Evolutionary conservation across 768 basidiomycete genomes (phyloP).

Genomic region (Pulveroboletus sp.): DNA sequence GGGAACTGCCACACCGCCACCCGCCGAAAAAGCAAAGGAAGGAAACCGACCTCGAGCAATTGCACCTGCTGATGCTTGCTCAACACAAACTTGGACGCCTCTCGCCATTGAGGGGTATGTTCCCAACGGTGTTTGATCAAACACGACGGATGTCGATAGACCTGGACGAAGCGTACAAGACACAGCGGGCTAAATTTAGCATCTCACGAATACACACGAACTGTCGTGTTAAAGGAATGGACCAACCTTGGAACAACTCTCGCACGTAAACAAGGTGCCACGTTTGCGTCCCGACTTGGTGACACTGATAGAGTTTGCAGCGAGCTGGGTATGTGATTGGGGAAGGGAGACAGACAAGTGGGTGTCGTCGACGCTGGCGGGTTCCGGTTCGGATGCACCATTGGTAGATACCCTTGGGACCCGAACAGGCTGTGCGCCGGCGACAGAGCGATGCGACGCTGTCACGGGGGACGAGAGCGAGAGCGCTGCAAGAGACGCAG

Average conservation of each 20-base stretch:
- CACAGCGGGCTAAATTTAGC: not conserved
- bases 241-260: conserved; percentile 86
- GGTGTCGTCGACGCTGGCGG: conserved; percentile 15
- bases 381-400: conserved; percentile 3
- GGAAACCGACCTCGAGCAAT: conserved; percentile 74
- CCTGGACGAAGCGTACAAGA: conserved; percentile 36
- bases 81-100: conserved; percentile 83
- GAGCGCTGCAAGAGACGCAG: conserved; percentile 38
- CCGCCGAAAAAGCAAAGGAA: not conserved
- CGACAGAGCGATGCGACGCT: conserved; percentile 19
- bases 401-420: conserved; percentile 3
- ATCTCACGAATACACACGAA: conserved; percentile 1
- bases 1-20: not conserved
- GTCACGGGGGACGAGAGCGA: conserved; percentile 39
- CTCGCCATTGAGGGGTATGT: conserved; percentile 93
- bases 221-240: not conserved
- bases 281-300: conserved; percentile 62
- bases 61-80: conserved; percentile 98
- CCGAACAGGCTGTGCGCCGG: conserved; percentile 13
- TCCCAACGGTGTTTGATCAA: conserved; percentile 98
- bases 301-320: conserved; percentile 10
- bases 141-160: conserved; percentile 90
- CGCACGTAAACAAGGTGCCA: conserved; percentile 85
- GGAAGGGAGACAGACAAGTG: conserved; percentile 10
- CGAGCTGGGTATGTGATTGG: conserved; percentile 1